Evolutionary conservation across 768 basidiomycete genomes (phyloP), one percentile per base, ranked within the genome.

Genomic region (Atractiella rhizophila): DNA sequence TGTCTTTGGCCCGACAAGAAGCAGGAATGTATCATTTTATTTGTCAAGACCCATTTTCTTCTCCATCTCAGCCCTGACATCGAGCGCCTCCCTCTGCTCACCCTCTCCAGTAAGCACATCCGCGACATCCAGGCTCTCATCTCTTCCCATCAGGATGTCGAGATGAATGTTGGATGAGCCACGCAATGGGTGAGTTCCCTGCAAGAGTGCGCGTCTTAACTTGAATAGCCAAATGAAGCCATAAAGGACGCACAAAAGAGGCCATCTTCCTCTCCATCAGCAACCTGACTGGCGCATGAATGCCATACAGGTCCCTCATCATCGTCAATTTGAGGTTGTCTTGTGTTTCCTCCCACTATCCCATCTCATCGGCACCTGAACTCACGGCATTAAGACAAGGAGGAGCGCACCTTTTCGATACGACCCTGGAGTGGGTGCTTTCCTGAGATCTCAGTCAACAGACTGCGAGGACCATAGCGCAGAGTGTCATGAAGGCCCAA

Each of bases 201-300:
- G 67, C 61, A 77, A 68, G 47, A 72, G 73, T 3, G 71, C 66
- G 51, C 63, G 68, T 79, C 82, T 52, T 11, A 47, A 19, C 15
- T 5, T 20, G n/a, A n/a, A n/a, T n/a, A n/a, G n/a, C n/a, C n/a
- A n/a, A n/a, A n/a, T n/a, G 1, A 26, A 19, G 20, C 28, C 8
- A 12, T 12, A 8, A 27, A 27, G 12, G 6, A 63, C 75, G 49
- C 51, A 86, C 86, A 42, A 68, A 58, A 26, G 69, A 61, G 8
- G 86, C 80, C 30, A 85, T 68, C 63, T 75, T 76, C 54, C 83
- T 71, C 59, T 98, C 91, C 91, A 96, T 96, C 48, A 91, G 65
- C 39, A 72, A 64, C 24, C 86, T 70, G 60, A 88, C 70, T 2
- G 91, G 91, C 16, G 77, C 73, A 55, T 82, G 81, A 51, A 94